These are phyloP conservation scores for Trypanosomatidae sp. DNA, from an alignment of 208 protist species.

Conservation along the genomic window DNA sequence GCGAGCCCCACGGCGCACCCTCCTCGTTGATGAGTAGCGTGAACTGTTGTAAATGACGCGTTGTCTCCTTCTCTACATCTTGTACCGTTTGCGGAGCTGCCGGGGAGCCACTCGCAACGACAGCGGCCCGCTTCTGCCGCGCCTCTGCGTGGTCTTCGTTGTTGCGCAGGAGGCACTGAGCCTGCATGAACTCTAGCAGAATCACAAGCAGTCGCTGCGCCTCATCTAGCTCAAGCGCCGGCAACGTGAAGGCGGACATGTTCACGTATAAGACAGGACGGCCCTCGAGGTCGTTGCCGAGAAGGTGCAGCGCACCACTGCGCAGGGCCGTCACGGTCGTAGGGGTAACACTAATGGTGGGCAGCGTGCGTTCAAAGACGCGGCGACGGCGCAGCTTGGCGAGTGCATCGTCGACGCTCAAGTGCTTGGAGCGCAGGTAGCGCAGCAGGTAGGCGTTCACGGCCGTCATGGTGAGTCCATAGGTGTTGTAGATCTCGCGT, in stretches of 20 bases:
- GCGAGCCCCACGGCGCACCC: conserved; percentile 31
- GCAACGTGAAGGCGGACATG: conserved; percentile 32
- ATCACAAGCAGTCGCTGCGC: conserved; percentile 56
- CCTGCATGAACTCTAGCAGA: conserved; percentile 79
- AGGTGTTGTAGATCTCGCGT: conserved; percentile 15
- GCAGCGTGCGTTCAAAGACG: conserved; percentile 52
- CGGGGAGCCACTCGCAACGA: neutral
- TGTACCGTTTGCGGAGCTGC: neutral
- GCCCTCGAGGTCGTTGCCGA: conserved; percentile 42
- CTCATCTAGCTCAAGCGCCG: conserved; percentile 44
- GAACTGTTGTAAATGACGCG: conserved; percentile 49
- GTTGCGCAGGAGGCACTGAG: conserved; percentile 35
- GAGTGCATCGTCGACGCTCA: conserved; percentile 43
- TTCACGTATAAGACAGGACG: conserved; percentile 65
- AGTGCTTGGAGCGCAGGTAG: conserved; percentile 49
- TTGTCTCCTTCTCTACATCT: conserved; percentile 7
- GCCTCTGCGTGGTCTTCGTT: conserved; percentile 26
- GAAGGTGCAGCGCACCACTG: conserved; percentile 47
- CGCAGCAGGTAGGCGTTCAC: conserved; percentile 64
- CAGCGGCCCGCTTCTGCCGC: conserved; percentile 12
- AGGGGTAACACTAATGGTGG: conserved; percentile 55
- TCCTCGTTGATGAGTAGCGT: conserved; percentile 70
- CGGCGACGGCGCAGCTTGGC: conserved; percentile 59
- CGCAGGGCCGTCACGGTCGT: conserved; percentile 43
- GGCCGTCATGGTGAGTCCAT: conserved; percentile 20